These are phyloP conservation scores for Ogataea glucozyma DNA, from an alignment of 805 yeast genomes.

Conservation along the genomic window DNA sequence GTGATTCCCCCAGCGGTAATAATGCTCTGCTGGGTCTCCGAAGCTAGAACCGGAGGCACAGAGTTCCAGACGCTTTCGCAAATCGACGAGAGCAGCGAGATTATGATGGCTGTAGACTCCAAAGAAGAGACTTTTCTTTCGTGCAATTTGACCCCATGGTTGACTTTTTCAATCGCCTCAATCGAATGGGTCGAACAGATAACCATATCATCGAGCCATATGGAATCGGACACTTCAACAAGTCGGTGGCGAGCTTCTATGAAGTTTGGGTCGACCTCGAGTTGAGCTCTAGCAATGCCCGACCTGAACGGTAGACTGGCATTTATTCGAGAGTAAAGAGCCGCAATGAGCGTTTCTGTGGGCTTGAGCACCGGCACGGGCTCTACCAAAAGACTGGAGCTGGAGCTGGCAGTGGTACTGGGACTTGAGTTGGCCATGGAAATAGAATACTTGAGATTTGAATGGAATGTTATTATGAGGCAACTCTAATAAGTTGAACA, in stretches of 20 bases:
- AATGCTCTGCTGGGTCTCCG: conserved; percentile 1
- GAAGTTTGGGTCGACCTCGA: conserved; percentile 39
- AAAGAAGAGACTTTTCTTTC: conserved; percentile 32
- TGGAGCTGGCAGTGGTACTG: not conserved
- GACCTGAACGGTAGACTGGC: conserved; percentile 39
- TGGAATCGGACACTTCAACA: conserved; percentile 32
- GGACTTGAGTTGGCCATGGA: conserved; percentile 2
- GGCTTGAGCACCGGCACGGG: conserved; percentile 4
- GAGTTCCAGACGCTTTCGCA: conserved; percentile 23
- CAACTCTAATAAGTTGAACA: too few species aligned
- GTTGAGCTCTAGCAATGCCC: conserved; percentile 36
- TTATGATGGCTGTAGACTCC: conserved; percentile 38
- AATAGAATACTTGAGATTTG: too few species aligned
- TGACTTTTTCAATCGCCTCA: conserved; percentile 30
- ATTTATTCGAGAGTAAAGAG: conserved; percentile 38
- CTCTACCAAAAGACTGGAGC: conserved; percentile 2
- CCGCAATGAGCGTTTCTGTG: conserved; percentile 34
- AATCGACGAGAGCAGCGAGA: conserved; percentile 42
- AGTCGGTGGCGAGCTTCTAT: conserved; percentile 37
- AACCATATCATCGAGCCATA: conserved; percentile 34
- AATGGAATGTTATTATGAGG: too few species aligned
- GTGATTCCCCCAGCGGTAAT: conserved; percentile 11
- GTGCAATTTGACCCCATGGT: conserved; percentile 22
- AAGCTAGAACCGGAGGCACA: conserved; percentile 1
- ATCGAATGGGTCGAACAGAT: conserved; percentile 27